Evolutionary conservation across 495 filamentous ascomycete genomes (phyloP), one percentile per base, ranked within the genome.

Genomic region (Penicillium waksmanii): DNA sequence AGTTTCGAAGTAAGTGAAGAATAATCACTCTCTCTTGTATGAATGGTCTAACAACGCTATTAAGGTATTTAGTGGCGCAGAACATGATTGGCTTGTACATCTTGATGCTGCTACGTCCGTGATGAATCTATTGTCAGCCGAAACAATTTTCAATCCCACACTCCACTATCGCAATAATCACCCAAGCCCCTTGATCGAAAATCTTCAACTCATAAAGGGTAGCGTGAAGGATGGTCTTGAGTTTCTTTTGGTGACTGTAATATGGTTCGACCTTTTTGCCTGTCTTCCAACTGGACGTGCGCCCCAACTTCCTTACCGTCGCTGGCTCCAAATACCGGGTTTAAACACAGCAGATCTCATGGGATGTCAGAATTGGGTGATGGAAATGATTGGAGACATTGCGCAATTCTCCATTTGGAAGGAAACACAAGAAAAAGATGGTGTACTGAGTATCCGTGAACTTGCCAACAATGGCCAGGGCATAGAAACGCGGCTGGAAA

Each of bases 291-390:
- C 44, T 3, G 44, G 54, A 3, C 43, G 54, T 17, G 43, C 43
- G 3, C 54, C 54, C 33, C 43, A 43, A 21, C 54, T 56, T 18
- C 54, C 54, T 13, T 56, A 56, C 35, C 54, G 40, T 25, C 43
- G 43, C 17, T 56, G 54, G 54, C 54, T 56, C 13, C 54, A 48
- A 27, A 56, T 47, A 5, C 54, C 43, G 4, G 43, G 44, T 1
- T 23, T 56, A 10, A 49, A 56, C n/a, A 56, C 44, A n/a, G 54
- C 43, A 9, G 54, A 56, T 19, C 54, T 56, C 31, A 56, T 56
- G 54, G 54, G 54, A 13, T 56, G 54, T 44, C 36, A 56, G 4
- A 56, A 56, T 6, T 56, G 54, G 54, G 43, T 56, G 11, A 56
- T 56, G 54, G 13, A 34, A 23, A n/a, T 17, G 4, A 56, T 50